Conservation (phyloP, 176 grass and related monocot species). For the Stipa capillata region DNA sequence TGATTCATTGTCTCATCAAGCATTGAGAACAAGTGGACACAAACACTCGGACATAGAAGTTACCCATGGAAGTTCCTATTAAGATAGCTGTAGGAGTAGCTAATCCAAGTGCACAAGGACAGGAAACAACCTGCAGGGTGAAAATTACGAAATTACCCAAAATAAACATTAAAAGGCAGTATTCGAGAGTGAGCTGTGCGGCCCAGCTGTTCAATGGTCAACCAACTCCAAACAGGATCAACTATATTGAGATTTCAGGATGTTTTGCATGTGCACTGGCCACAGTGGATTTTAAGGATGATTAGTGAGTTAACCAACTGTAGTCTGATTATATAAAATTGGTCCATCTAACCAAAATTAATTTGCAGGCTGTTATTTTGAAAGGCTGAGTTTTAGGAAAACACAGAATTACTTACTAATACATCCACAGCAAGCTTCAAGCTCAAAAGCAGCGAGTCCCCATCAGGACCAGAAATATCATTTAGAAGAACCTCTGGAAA, state of each 20-base stretch:
- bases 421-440: conserved; percentile 95
- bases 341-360: background rate
- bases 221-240: background rate
- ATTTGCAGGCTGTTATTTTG: background rate
- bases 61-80: conserved; percentile 93
- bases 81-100: conserved; percentile 97
- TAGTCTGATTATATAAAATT: background rate
- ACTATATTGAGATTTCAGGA: background rate
- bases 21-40: background rate
- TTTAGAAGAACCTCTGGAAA: conserved; percentile 93
- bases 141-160: conserved; percentile 12
- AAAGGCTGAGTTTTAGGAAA: background rate
- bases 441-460: conserved; percentile 76
- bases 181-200: background rate
- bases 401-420: conserved; percentile 49
- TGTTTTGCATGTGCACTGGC: background rate
- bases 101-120: conserved; percentile 91
- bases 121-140: conserved; percentile 75
- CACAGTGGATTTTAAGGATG: background rate
- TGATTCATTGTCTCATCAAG: background rate
- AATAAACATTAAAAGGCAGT: background rate
- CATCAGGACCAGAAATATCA: conserved; percentile 92
- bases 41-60: conserved; percentile 11
- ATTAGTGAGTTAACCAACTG: background rate
- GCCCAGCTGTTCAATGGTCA: background rate